phyloP scores from a whole-genome alignment of 208 protist species.

The Willaertia magna region DNA sequence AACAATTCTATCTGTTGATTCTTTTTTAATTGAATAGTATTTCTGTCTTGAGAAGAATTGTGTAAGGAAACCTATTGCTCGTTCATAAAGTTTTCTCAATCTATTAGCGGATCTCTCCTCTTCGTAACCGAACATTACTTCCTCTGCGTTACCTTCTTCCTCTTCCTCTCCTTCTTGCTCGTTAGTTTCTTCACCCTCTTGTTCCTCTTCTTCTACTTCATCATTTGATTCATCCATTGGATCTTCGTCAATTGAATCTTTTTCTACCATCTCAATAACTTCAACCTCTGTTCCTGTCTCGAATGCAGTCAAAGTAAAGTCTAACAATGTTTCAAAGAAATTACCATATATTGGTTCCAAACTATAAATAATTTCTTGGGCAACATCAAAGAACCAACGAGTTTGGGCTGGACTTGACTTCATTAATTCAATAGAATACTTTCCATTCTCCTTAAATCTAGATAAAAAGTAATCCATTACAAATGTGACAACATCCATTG shows the following conservation, averaged over 20 bases:
- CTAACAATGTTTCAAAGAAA: not conserved
- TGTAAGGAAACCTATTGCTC: not conserved
- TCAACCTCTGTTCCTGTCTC: not conserved
- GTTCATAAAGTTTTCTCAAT: not conserved
- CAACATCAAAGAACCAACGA: not conserved
- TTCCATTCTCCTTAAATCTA: not conserved
- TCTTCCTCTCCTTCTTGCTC: conserved; percentile 1
- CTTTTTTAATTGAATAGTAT: no score
- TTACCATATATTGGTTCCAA: not conserved
- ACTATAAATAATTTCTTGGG: not conserved
- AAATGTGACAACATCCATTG: not conserved
- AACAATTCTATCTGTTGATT: no score
- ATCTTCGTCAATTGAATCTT: not conserved
- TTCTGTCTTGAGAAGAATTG: not conserved
- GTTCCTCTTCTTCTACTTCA: not conserved
- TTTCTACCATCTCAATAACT: not conserved
- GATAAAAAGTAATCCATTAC: not conserved
- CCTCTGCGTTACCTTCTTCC: not conserved
- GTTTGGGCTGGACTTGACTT: not conserved
- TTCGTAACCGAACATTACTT: no score
- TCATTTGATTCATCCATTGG: not conserved
- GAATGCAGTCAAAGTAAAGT: not conserved
- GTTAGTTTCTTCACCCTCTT: not conserved
- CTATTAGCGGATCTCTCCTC: not conserved
- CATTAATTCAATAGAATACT: not conserved